Conservation (phyloP, 495 filamentous ascomycete species). For the Podospora pseudoanserina region DNA sequence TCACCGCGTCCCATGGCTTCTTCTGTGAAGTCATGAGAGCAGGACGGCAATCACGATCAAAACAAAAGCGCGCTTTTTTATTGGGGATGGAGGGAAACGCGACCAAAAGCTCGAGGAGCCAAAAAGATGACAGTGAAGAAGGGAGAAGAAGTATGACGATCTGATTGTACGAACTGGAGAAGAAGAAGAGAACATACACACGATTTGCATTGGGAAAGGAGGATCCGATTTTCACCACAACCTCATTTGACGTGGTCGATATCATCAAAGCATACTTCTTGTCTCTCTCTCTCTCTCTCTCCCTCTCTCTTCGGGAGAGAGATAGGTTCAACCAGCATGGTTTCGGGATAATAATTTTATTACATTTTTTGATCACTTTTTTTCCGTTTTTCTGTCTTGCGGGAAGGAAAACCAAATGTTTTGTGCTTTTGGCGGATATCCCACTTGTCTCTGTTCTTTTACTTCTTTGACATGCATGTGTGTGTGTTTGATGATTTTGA, state of each 20-base stretch:
- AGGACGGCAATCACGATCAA: neutral
- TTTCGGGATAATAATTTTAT: neutral
- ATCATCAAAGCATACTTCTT: neutral
- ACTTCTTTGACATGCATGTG: conserved; percentile 6
- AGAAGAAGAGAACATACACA: neutral
- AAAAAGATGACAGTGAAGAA: neutral
- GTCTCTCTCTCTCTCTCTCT: neutral
- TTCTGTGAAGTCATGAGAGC: neutral
- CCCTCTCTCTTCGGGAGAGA: neutral
- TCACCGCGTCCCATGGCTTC: neutral
- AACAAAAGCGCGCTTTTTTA: neutral
- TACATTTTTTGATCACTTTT: neutral
- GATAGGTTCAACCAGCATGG: neutral
- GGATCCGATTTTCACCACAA: neutral
- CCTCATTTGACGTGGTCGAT: neutral
- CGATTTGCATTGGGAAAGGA: neutral
- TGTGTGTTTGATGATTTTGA: conserved; percentile 11
- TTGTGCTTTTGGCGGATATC: conserved; percentile 2
- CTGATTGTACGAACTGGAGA: neutral
- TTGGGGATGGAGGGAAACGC: neutral
- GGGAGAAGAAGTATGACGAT: neutral
- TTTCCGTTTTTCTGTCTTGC: neutral
- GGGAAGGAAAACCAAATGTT: neutral
- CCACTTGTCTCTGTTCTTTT: neutral
- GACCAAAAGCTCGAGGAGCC: neutral